Conservation (phyloP, 108 stramenopile genomes). For the Pseudonitzschia multistriata region DNA sequence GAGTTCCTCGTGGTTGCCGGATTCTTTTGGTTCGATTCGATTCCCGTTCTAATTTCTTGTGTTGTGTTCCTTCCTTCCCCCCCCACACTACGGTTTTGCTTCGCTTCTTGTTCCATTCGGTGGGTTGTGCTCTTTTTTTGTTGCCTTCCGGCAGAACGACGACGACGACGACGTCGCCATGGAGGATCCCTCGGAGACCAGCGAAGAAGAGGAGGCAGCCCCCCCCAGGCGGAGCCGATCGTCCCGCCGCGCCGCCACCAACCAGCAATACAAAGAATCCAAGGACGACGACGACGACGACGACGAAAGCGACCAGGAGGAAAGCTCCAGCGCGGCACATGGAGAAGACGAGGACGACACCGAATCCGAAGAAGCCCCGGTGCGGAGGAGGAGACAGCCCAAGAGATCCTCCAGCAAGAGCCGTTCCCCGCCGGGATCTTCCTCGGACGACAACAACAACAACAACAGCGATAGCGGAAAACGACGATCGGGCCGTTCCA, state of each 20-base stretch:
- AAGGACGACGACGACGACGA: not conserved
- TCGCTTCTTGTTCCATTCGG: no score
- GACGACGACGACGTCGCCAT: not conserved
- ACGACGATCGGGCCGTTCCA: conserved; percentile 35
- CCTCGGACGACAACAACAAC: not conserved
- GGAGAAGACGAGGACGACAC: not conserved
- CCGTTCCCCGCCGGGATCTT: not conserved
- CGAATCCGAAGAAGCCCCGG: not conserved
- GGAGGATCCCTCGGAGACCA: not conserved
- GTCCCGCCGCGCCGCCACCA: not conserved
- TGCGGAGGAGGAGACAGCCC: not conserved
- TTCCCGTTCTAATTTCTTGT: not conserved
- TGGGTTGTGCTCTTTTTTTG: not conserved
- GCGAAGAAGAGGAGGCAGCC: not conserved
- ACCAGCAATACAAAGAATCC: not conserved
- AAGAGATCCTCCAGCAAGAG: not conserved
- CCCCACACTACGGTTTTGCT: no score
- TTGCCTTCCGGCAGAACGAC: not conserved
- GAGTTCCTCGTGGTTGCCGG: not conserved
- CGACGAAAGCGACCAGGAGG: not conserved
- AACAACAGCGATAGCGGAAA: not conserved
- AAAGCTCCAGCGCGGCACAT: not conserved
- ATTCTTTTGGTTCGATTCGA: not conserved
- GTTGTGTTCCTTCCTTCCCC: not conserved
- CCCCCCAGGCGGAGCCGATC: not conserved